Conservation (phyloP, 176 grass and related monocot species). For the Oryza meridionalis region DNA sequence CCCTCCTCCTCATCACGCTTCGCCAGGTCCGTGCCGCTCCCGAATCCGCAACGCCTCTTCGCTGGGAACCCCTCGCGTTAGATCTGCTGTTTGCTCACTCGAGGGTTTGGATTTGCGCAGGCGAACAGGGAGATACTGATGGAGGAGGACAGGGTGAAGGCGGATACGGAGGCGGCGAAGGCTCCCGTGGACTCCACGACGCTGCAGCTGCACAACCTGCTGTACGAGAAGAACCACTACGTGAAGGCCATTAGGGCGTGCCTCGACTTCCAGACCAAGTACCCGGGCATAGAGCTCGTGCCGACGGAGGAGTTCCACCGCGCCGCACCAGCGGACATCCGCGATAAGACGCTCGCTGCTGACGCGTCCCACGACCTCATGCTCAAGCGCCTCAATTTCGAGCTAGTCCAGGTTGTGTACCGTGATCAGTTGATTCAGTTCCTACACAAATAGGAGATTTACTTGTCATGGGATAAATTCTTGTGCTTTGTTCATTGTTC, state of each 20-base stretch:
- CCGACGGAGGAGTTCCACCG: conserved; percentile 84
- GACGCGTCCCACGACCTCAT: conserved; percentile 82
- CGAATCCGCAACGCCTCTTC: conserved; percentile 26
- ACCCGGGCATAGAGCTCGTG: conserved; percentile 89
- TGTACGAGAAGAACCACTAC: conserved; percentile 99
- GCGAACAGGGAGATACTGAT: conserved; percentile 88
- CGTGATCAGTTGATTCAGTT: background rate
- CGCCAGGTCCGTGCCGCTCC: conserved; percentile 50
- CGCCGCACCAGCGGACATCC: conserved; percentile 60
- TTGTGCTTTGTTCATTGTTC: background rate
- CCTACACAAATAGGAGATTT: background rate
- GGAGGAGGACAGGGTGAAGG: conserved; percentile 85
- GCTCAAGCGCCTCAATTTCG: conserved; percentile 95
- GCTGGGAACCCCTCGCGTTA: conserved; percentile 32
- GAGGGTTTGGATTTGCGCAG: conserved; percentile 32
- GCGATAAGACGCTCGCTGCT: conserved; percentile 67
- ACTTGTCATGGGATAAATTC: background rate
- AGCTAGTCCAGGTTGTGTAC: conserved; percentile 76
- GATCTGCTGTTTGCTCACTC: conserved; percentile 18
- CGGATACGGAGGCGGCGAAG: conserved; percentile 84
- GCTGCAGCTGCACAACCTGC: conserved; percentile 82
- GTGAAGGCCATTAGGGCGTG: conserved; percentile 89
- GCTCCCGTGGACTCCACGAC: conserved; percentile 92
- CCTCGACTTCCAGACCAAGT: conserved; percentile 82
- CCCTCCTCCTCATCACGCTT: conserved; percentile 86